These are phyloP conservation scores for Mollisiaceae sp. DNA, from an alignment of 2,329 filamentous ascomycete species.

Conservation along the genomic window DNA sequence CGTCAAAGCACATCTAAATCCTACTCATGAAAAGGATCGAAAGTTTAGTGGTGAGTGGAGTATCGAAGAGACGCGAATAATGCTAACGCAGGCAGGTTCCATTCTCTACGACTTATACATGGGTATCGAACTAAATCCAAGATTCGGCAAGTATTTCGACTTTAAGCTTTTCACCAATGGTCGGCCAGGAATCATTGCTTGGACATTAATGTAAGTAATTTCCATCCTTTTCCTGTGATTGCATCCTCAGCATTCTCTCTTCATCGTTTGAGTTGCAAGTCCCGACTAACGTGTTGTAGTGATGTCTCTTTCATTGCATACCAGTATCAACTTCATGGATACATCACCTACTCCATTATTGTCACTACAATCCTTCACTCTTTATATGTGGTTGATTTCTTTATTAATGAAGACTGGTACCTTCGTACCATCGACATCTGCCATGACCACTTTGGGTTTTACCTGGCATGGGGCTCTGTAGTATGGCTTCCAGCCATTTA, in stretches of 20 bases:
- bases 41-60: constrained; percentile 48
- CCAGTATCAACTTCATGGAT: constrained; percentile 49
- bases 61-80: background rate
- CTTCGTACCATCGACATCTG: constrained; percentile 50
- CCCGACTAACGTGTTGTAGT: constrained; percentile 29
- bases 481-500: constrained; percentile 53
- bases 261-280: background rate
- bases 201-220: constrained; percentile 50
- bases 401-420: constrained; percentile 56
- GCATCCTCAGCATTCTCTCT: background rate
- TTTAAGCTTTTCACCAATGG: constrained; percentile 55
- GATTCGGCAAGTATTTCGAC: constrained; percentile 50
- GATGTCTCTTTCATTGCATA: constrained; percentile 47
- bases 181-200: constrained; percentile 53
- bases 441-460: constrained; percentile 51
- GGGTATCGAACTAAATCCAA: constrained; percentile 53
- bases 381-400: constrained; percentile 55
- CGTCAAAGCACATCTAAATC: constrained; percentile 47
- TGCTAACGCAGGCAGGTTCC: constrained; percentile 40
- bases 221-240: background rate
- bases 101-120: constrained; percentile 51
- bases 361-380: constrained; percentile 51
- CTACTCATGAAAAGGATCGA: constrained; percentile 48
- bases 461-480: constrained; percentile 50
- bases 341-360: constrained; percentile 49